Conservation (phyloP, 768 basidiomycete genomes). For the Xerocomus brunneocitrinus region DNA sequence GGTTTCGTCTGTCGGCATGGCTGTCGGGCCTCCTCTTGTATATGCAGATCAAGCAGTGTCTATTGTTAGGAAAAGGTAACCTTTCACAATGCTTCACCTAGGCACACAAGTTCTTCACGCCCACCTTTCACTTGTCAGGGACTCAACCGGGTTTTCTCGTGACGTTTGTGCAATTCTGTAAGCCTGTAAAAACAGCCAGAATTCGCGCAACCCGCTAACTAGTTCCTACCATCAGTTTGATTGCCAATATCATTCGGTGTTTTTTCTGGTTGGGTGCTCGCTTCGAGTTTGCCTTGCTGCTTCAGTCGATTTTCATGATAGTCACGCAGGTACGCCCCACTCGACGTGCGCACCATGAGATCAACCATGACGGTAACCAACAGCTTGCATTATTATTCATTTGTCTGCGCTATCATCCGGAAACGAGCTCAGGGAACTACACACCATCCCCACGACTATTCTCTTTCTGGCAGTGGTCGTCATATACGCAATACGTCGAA, state of each 20-base stretch:
- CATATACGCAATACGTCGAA: slow-evolving; percentile 75
- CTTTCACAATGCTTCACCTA: slow-evolving; percentile 6
- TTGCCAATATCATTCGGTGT: slow-evolving; percentile 83
- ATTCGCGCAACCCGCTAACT: slow-evolving; percentile 7
- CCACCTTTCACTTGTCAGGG: slow-evolving; percentile 39
- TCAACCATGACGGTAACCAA: slow-evolving; percentile 15
- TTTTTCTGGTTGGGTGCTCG: slow-evolving; percentile 86
- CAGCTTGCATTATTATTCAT: slow-evolving; percentile 79
- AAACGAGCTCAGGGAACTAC: slow-evolving; percentile 52
- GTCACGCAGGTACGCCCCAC: slow-evolving; percentile 58
- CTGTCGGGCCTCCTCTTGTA: slow-evolving; percentile 77
- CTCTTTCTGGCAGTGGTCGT: slow-evolving; percentile 83
- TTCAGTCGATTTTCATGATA: slow-evolving; percentile 85
- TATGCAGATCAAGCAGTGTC: slow-evolving; percentile 80
- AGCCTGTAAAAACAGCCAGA: slow-evolving; percentile 15
- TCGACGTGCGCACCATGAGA: slow-evolving; percentile 2
- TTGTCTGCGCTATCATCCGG: slow-evolving; percentile 68
- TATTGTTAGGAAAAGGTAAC: slow-evolving; percentile 73
- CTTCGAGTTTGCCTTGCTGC: slow-evolving; percentile 72
- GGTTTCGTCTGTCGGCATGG: slow-evolving; percentile 74
- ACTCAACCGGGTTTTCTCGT: slow-evolving; percentile 80
- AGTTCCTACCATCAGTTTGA: slow-evolving; percentile 41
- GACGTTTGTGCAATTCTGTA: slow-evolving; percentile 85
- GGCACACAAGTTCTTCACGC: slow-evolving; percentile 2
- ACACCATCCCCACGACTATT: slow-evolving; percentile 61